Percentiles rank a stretch among this genome's conserved stretches.
Conservation (phyloP, 768 basidiomycete species). For the Termitomyces sp. region DNA sequence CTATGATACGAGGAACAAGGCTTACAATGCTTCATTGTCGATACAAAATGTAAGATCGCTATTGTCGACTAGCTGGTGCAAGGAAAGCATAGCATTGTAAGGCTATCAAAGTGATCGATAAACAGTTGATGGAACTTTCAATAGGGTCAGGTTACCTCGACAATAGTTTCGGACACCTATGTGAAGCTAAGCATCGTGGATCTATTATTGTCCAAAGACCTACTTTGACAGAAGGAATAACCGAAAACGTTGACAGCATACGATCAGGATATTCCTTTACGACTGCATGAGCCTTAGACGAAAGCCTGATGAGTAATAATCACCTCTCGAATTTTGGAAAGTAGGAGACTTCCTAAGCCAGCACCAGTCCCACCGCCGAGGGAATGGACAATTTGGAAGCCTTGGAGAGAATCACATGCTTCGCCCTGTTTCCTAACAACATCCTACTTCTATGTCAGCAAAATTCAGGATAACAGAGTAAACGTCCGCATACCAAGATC, state of each 20-base stretch:
- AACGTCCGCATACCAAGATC: constrained; percentile 46
- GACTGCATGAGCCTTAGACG: neutral
- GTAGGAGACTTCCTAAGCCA: constrained; percentile 73
- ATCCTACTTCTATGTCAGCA: constrained; percentile 37
- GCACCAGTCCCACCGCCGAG: constrained; percentile 91
- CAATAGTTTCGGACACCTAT: constrained; percentile 48
- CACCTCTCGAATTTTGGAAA: constrained; percentile 79
- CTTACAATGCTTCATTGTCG: constrained; percentile 83
- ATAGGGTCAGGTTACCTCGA: constrained; percentile 52
- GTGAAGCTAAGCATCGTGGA: neutral
- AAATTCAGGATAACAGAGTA: neutral
- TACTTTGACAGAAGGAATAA: constrained; percentile 49
- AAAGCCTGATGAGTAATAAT: neutral
- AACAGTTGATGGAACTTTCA: constrained; percentile 16
- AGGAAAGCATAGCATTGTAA: constrained; percentile 79
- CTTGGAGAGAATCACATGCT: constrained; percentile 80
- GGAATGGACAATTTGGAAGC: constrained; percentile 85
- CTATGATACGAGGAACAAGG: neutral
- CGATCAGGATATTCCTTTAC: constrained; percentile 48
- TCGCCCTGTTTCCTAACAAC: constrained; percentile 78
- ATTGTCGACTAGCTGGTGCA: constrained; percentile 87
- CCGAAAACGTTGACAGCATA: constrained; percentile 50
- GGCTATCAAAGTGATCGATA: constrained; percentile 58
- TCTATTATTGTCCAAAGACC: neutral
- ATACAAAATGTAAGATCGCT: constrained; percentile 80